phyloP scores from a whole-genome alignment of 805 yeast species.

The Wickerhamiella brachini region DNA sequence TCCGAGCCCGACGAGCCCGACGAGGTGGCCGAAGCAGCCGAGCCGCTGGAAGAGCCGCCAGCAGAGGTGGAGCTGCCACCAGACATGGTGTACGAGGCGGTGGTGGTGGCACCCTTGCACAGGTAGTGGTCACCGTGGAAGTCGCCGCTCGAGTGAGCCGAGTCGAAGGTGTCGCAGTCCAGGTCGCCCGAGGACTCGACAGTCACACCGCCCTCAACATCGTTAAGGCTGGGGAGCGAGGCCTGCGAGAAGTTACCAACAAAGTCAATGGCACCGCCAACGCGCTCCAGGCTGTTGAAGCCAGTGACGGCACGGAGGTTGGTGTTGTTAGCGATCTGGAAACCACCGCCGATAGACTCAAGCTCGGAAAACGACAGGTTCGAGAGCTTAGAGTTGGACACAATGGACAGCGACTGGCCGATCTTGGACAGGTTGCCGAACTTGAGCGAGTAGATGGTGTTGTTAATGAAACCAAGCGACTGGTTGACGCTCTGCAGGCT shows the following conservation, averaged over 20 bases:
- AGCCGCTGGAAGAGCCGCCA: conserved; percentile 6
- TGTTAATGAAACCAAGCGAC: conserved; percentile 68
- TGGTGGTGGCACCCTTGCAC: conserved; percentile 25
- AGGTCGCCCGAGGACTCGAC: conserved; percentile 53
- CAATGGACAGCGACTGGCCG: conserved; percentile 72
- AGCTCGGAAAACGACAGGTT: conserved; percentile 56
- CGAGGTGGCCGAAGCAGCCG: conserved; percentile 5
- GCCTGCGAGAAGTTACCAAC: conserved; percentile 73
- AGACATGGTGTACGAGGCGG: conserved; percentile 15
- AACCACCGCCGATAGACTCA: conserved; percentile 81
- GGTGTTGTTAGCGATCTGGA: conserved; percentile 76
- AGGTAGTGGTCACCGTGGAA: conserved; percentile 79
- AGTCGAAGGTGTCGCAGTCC: conserved; percentile 66
- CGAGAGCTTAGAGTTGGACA: conserved; percentile 59
- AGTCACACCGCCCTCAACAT: conserved; percentile 86
- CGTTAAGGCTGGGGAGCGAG: conserved; percentile 53
- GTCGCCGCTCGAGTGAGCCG: conserved; percentile 60
- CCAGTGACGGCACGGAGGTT: conserved; percentile 50
- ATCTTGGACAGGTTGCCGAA: conserved; percentile 39
- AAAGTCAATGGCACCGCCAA: conserved; percentile 80
- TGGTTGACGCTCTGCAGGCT: conserved; percentile 62
- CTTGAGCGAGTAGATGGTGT: conserved; percentile 33
- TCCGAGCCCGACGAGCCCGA: conserved; percentile 6
- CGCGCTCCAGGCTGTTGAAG: conserved; percentile 56
- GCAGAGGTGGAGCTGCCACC: conserved; percentile 10